These are phyloP conservation scores for Talaromyces piceae DNA, from an alignment of 2,329 filamentous ascomycete species.

Conservation along the genomic window DNA sequence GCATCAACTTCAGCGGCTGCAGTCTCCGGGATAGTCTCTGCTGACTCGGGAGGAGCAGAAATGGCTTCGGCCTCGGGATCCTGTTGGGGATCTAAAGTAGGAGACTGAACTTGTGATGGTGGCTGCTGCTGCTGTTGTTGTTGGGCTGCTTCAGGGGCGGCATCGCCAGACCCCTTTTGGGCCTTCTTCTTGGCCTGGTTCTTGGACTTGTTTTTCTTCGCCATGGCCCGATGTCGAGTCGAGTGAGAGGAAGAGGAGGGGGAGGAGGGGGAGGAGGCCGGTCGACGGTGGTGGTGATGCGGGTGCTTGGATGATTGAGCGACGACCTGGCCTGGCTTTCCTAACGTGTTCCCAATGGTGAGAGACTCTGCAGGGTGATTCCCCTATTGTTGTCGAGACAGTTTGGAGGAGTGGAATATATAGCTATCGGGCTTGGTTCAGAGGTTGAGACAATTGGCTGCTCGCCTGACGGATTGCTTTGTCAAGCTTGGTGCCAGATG, in stretches of 20 bases:
- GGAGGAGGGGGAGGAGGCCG: background rate
- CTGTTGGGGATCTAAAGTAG: slow-evolving; percentile 1
- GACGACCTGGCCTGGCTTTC: slow-evolving; percentile 3
- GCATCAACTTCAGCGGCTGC: background rate
- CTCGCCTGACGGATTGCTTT: background rate
- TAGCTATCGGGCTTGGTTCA: background rate
- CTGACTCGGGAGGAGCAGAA: background rate
- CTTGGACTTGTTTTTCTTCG: slow-evolving; percentile 12
- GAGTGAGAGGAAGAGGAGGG: background rate
- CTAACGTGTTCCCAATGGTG: slow-evolving; percentile 17
- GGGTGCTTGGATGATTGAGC: background rate
- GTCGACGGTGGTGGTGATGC: background rate
- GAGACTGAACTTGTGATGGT: background rate
- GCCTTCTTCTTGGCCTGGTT: slow-evolving; percentile 12
- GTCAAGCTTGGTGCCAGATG: background rate
- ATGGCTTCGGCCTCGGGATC: background rate
- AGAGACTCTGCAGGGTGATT: background rate
- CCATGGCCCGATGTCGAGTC: slow-evolving; percentile 8
- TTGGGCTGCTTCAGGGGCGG: background rate
- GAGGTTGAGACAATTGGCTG: background rate
- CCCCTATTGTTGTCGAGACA: background rate
- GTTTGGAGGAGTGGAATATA: background rate
- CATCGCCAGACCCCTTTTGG: slow-evolving; percentile 4
- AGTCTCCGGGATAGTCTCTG: background rate
- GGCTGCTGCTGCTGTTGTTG: no score